Evolutionary conservation across 345 rosid genomes (phyloP).

Genomic region (Eucalyptus pumila): DNA sequence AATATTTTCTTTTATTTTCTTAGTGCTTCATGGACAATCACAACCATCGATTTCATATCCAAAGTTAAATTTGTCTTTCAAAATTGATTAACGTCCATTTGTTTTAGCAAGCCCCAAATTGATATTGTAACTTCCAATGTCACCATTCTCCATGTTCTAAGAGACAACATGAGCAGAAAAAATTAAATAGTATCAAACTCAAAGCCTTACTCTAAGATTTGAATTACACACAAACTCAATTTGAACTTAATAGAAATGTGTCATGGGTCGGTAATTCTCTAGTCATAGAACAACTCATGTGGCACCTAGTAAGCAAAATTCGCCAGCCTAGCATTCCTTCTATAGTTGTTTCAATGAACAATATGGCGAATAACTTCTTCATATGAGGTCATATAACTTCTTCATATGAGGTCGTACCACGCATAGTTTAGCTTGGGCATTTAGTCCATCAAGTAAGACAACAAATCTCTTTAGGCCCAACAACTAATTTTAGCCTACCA

Average conservation of each 20-base stretch:
- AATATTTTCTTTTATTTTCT: too few species aligned
- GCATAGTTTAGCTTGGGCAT: accelerated
- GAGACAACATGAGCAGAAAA: not conserved
- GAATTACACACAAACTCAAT: not conserved
- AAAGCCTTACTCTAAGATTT: not conserved
- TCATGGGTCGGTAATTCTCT: accelerated
- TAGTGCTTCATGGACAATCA: too few species aligned
- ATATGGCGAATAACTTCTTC: accelerated
- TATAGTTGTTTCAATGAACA: too few species aligned
- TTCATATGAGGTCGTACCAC: too few species aligned
- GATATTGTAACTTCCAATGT: too few species aligned
- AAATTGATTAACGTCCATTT: too few species aligned
- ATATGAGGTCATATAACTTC: too few species aligned
- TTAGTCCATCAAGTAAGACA: too few species aligned
- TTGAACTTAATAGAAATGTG: not conserved
- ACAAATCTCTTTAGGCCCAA: too few species aligned
- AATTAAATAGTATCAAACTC: not conserved
- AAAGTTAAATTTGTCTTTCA: too few species aligned
- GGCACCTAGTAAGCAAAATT: accelerated
- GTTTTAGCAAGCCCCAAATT: too few species aligned
- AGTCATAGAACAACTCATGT: accelerated
- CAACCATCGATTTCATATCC: too few species aligned
- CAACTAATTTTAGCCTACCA: accelerated
- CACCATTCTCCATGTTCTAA: not conserved
- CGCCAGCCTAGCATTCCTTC: accelerated